A percentile compares a stretch with the other conserved stretches of the same genome.
These are phyloP conservation scores for Zychaea mexicana DNA, from an alignment of 371 early-diverging fungal genomes.

Conservation along the genomic window DNA sequence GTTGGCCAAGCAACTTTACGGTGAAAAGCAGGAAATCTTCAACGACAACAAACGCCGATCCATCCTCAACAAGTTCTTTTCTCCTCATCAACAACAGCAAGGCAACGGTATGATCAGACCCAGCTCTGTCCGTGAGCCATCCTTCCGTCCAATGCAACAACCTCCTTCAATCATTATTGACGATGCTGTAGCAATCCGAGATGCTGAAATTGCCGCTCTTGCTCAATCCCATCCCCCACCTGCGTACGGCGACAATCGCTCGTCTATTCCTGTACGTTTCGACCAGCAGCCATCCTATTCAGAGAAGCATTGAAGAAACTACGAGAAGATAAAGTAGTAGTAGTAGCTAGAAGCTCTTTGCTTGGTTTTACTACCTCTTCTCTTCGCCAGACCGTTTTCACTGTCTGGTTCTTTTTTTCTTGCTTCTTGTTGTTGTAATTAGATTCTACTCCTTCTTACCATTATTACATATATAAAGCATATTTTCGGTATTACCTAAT, in stretches of 20 bases:
- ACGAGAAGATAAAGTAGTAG: too few species aligned
- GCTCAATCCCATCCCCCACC: constrained; percentile 10
- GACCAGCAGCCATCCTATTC: constrained; percentile 1
- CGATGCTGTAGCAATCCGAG: constrained; percentile 5
- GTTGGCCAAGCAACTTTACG: constrained; percentile 16
- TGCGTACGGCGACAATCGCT: constrained; percentile 21
- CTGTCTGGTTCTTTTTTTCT: too few species aligned
- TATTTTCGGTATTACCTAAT: too few species aligned
- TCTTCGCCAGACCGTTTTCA: too few species aligned
- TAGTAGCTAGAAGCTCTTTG: too few species aligned
- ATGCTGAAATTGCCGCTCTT: constrained; percentile 15
- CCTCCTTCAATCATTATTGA: constrained; percentile 7
- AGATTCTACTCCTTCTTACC: too few species aligned
- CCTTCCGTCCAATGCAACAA: constrained; percentile 20
- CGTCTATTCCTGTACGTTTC: constrained; percentile 11
- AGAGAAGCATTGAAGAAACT: neutral
- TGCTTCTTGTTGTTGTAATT: too few species aligned
- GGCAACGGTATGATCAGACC: constrained; percentile 7
- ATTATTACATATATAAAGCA: too few species aligned
- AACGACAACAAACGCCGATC: constrained; percentile 19
- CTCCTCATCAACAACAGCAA: neutral
- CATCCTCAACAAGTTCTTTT: constrained; percentile 14
- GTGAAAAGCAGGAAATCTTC: constrained; percentile 5
- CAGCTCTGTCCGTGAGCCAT: constrained; percentile 15
- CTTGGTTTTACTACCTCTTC: too few species aligned